Conservation (phyloP, 2,329 filamentous ascomycete genomes). For the Daldinia eschscholtzii region DNA sequence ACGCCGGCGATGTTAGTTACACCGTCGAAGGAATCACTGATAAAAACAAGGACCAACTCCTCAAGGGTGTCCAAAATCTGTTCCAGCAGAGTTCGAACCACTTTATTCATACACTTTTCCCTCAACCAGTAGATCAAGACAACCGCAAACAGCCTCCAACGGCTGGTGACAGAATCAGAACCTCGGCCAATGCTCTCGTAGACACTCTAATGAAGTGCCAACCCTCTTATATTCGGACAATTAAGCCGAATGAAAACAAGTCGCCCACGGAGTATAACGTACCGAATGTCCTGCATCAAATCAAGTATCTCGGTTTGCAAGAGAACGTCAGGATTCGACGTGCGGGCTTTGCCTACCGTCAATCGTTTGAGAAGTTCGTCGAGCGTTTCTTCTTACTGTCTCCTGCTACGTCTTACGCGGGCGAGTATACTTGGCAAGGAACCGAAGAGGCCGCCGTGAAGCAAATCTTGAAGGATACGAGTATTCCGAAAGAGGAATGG, state of each 20-base stretch:
- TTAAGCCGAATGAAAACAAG: conserved; percentile 99
- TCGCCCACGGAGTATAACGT: conserved; percentile 92
- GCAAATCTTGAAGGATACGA: conserved; percentile 96
- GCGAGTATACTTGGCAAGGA: conserved; percentile 96
- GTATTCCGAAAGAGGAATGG: conserved; percentile 94
- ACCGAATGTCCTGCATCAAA: conserved; percentile 94
- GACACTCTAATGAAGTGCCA: conserved; percentile 97
- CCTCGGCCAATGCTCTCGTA: conserved; percentile 93
- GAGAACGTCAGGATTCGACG: conserved; percentile 98
- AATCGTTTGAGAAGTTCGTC: conserved; percentile 98
- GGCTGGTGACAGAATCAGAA: conserved; percentile 94
- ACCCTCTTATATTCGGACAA: conserved; percentile 97
- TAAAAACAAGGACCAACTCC: conserved; percentile 98
- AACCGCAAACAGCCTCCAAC: conserved; percentile 95
- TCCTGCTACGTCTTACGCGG: conserved; percentile 93
- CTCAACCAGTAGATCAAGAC: conserved; percentile 92
- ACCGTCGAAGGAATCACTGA: conserved; percentile 97
- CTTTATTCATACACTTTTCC: conserved; percentile 91
- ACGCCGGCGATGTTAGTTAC: conserved; percentile 96
- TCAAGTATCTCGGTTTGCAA: conserved; percentile 99
- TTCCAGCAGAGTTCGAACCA: conserved; percentile 85
- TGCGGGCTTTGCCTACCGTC: conserved; percentile 95
- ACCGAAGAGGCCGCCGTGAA: conserved; percentile 87
- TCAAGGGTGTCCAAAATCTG: conserved; percentile 92
- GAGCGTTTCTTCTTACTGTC: conserved; percentile 97